A percentile compares a stretch with the other conserved stretches of the same genome.
Conservation (phyloP, 2,329 filamentous ascomycete species). For the Fusarium goolgardi region DNA sequence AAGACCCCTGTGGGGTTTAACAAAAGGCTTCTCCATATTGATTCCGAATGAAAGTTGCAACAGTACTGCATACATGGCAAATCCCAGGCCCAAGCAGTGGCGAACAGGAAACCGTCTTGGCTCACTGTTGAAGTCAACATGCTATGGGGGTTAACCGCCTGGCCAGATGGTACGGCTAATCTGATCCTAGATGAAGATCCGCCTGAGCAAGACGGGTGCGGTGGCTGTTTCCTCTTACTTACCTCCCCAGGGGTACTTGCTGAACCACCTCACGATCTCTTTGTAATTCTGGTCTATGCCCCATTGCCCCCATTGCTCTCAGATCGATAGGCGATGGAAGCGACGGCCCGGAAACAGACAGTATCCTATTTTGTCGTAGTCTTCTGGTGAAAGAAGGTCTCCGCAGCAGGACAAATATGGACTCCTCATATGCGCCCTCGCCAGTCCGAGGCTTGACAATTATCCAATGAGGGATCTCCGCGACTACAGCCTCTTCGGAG, state of each 20-base stretch:
- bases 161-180: conserved; percentile 30
- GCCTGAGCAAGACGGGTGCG: conserved; percentile 25
- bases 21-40: conserved; percentile 1
- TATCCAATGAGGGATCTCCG: conserved; percentile 29
- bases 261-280: conserved; percentile 22
- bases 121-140: not conserved
- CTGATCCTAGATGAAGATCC: conserved; percentile 18
- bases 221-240: conserved; percentile 22
- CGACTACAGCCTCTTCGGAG: conserved; percentile 36
- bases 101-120: conserved; percentile 7
- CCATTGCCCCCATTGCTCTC: conserved; percentile 16
- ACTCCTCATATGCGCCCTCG: conserved; percentile 7
- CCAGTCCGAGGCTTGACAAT: not conserved
- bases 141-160: conserved; percentile 16
- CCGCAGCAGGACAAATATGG: not conserved
- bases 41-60: conserved; percentile 3
- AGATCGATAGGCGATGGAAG: conserved; percentile 31
- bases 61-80: not conserved
- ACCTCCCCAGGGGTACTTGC: conserved; percentile 16
- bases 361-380: conserved; percentile 15
- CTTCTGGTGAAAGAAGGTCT: conserved; percentile 6
- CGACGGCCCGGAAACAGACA: conserved; percentile 37
- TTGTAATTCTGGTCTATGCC: conserved; percentile 9
- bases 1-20: conserved; percentile 6
- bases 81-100: conserved; percentile 3